Base-by-base conservation (phyloP, 2,329 filamentous ascomycete genomes). In the Karstenula rhodostoma region DNA sequence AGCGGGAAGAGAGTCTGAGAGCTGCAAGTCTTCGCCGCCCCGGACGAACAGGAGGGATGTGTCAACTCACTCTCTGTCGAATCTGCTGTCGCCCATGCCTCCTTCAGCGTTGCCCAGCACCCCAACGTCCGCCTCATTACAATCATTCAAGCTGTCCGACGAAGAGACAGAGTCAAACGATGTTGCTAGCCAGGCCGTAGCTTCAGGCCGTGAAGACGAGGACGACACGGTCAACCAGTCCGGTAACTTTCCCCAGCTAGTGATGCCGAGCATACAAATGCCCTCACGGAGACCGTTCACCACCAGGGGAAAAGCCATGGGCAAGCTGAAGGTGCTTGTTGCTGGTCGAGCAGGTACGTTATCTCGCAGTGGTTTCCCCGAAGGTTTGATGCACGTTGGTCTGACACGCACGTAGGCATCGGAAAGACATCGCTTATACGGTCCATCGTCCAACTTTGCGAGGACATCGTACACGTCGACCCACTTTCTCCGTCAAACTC, bases 231-330 rank as follows among this genome's bases (percentile, higher is more conserved):
- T 63, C 47, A 84, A 82, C 44, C 58, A 59, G 23, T 61, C 67
- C n/a, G 65, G 57, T 56, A 67, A 72, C 64, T 75, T 80, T 43
- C 90, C 90, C 25, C 94, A 98, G 77, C 85, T 99, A n/a, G 92
- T 99, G 61, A 99, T 99, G 95, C 95, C 95, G 5, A 97, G 93
- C 73, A 90, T 99, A 70, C 89, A 87, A 63, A 95, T 99, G 87
- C 94, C 95, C 3, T 91, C 88, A 62, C 88, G 95, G 52, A 86
- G 93, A 54, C 94, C 94, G 0, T 98, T 98, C 76, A 97, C 95
- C 0, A 88, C 91, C n/a, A 86, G 86, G 49, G 95, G 95, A 17
- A 94, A 90, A 79, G 85, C 85, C 35, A 86, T 98, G 75, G 94
- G 94, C 1, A 89, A 92, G 69, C 83, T 98, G 57, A 98, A 96